phyloP scores from a whole-genome alignment of 108 stramenopile genomes.

The Schizochytrium sp. region DNA sequence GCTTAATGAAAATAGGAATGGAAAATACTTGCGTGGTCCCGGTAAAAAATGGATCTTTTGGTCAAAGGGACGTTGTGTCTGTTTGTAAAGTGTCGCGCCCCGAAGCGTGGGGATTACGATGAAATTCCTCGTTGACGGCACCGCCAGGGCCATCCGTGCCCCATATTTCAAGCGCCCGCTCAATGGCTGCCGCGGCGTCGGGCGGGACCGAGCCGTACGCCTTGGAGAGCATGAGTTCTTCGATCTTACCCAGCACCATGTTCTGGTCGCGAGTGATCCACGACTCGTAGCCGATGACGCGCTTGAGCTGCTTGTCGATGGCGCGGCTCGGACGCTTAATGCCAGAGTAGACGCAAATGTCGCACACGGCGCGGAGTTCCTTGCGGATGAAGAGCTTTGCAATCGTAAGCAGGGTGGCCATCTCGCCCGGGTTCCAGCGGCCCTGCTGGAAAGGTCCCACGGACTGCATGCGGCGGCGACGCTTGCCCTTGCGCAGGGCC shows the following conservation, averaged over 20 bases:
- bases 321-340: background rate
- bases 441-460: background rate
- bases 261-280: background rate
- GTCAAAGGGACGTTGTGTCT: too few species aligned
- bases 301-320: slow-evolving; percentile 17
- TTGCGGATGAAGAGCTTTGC: background rate
- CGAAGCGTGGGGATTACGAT: too few species aligned
- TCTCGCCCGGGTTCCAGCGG: slow-evolving; percentile 3
- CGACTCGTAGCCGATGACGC: background rate
- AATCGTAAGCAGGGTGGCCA: background rate
- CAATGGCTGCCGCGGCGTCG: background rate
- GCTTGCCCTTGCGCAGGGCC: background rate
- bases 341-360: background rate
- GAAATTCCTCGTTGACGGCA: too few species aligned
- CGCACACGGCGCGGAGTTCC: background rate
- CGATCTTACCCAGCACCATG: background rate
- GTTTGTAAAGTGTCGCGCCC: too few species aligned
- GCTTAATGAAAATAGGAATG: too few species aligned
- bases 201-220: background rate
- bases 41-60: too few species aligned
- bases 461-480: background rate
- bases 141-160: background rate
- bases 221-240: background rate
- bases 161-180: background rate
- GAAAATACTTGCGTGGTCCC: too few species aligned